Evolutionary conservation across 2,329 filamentous ascomycete species (phyloP).

Genomic region (Coleophoma eucalyptorum): DNA sequence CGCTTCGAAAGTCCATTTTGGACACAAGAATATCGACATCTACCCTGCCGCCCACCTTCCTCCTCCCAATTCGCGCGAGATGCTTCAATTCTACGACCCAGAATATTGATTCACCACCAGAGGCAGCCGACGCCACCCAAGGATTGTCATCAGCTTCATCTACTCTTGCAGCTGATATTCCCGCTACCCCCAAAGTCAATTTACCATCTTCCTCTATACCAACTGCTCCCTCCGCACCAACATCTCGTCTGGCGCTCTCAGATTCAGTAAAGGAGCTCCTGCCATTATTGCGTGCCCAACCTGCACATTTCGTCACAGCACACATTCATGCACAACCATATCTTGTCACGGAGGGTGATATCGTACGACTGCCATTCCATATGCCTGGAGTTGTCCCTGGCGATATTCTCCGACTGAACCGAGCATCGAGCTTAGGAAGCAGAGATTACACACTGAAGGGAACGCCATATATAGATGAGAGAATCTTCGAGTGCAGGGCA

Average conservation of each 20-base stretch:
- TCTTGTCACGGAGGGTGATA: conserved; percentile 73
- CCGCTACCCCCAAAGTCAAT: conserved; percentile 13
- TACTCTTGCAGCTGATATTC: background rate
- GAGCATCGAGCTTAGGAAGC: conserved; percentile 77
- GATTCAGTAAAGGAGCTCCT: conserved; percentile 59
- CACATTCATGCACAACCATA: conserved; percentile 79
- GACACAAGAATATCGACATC: conserved; percentile 45
- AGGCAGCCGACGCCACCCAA: background rate
- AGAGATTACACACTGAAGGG: conserved; percentile 89
- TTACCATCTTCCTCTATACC: conserved; percentile 1
- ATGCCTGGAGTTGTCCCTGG: conserved; percentile 76
- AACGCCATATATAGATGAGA: conserved; percentile 75
- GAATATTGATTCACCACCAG: conserved; percentile 36
- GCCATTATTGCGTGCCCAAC: conserved; percentile 69
- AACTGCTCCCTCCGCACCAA: conserved; percentile 11
- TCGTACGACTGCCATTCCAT: conserved; percentile 72
- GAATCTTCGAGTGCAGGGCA: conserved; percentile 80
- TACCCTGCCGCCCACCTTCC: conserved; percentile 44
- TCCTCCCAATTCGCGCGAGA: conserved; percentile 39
- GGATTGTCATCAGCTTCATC: background rate
- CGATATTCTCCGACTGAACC: conserved; percentile 83
- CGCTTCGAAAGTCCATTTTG: conserved; percentile 59
- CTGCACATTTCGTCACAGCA: conserved; percentile 72
- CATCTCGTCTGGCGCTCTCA: conserved; percentile 35
- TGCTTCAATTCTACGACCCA: conserved; percentile 47